A percentile compares a stretch with the other conserved stretches of the same genome.
Evolutionary conservation across 768 basidiomycete genomes (phyloP).

Genomic region (Auricularia sp.): DNA sequence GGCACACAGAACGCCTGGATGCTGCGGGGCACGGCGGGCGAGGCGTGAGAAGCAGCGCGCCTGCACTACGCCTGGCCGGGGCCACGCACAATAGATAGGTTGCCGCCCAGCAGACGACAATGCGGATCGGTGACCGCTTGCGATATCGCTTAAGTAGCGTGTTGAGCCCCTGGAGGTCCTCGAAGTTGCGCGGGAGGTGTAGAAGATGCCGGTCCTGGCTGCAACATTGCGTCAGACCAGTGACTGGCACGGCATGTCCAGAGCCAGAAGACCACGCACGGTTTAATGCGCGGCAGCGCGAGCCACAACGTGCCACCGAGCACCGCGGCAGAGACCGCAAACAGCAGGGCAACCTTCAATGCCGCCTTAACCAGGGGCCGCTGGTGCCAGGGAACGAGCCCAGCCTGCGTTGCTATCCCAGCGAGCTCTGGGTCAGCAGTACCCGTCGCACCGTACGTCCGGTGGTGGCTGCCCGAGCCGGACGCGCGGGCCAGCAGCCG

Average conservation of each 20-base stretch:
- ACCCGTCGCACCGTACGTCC: not conserved
- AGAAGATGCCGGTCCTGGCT: conserved; percentile 70
- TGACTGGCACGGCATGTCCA: conserved; percentile 6
- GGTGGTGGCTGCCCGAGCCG: not conserved
- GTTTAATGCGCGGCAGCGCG: conserved; percentile 67
- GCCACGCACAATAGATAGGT: conserved; percentile 83
- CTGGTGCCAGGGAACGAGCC: not conserved
- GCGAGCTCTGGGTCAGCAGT: not conserved
- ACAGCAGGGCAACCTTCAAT: conserved; percentile 74
- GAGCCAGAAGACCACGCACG: conserved; percentile 37
- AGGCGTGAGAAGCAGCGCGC: not conserved
- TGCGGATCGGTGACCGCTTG: conserved; percentile 75
- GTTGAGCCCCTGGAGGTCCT: conserved; percentile 78
- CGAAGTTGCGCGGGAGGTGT: conserved; percentile 81
- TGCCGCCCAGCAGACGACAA: conserved; percentile 76
- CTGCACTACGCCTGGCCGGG: conserved; percentile 5
- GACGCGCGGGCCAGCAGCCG: not conserved
- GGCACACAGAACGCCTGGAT: conserved; percentile 94
- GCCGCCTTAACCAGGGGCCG: conserved; percentile 67
- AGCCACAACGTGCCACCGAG: conserved; percentile 75
- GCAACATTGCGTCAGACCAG: conserved; percentile 8
- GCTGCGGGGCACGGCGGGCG: conserved; percentile 30
- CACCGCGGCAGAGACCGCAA: conserved; percentile 54
- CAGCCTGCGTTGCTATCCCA: not conserved
- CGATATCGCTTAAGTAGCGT: conserved; percentile 84